phyloP scores from a whole-genome alignment of 345 rosid species.

The Leavenworthia alabamica region DNA sequence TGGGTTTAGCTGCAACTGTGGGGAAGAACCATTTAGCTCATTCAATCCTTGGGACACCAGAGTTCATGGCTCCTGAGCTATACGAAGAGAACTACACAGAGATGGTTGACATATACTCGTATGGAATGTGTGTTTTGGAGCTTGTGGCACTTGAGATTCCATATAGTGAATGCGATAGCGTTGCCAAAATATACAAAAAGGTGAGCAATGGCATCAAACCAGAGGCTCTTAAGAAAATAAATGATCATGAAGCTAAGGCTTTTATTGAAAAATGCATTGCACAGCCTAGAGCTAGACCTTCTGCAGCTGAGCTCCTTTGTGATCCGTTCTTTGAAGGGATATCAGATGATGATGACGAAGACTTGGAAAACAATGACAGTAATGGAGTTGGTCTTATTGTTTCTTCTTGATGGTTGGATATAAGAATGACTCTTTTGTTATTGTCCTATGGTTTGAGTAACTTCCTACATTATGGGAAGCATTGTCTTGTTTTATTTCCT shows the following conservation, averaged over 20 bases:
- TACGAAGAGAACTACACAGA: conserved; percentile 83
- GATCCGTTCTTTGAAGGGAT: conserved; percentile 66
- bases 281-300: conserved; percentile 55
- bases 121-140: conserved; percentile 83
- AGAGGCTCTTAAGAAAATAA: conserved; percentile 50
- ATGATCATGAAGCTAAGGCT: conserved; percentile 49
- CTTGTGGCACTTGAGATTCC: conserved; percentile 75
- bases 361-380: conserved; percentile 22
- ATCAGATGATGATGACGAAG: conserved; percentile 46
- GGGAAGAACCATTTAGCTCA: conserved; percentile 72
- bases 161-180: conserved; percentile 67
- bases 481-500: background rate
- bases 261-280: conserved; percentile 75
- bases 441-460: background rate
- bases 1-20: conserved; percentile 71
- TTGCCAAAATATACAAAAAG: conserved; percentile 70
- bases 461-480: background rate
- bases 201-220: conserved; percentile 70
- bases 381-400: conserved; percentile 11
- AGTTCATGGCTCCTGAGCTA: conserved; percentile 91
- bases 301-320: conserved; percentile 57
- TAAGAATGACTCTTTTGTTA: background rate
- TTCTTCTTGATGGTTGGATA: conserved; percentile 19
- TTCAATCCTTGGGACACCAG: conserved; percentile 82
- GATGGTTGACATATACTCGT: conserved; percentile 71